Conservation (phyloP, 129 eudicot genomes). For the Flaveria linearis region DNA sequence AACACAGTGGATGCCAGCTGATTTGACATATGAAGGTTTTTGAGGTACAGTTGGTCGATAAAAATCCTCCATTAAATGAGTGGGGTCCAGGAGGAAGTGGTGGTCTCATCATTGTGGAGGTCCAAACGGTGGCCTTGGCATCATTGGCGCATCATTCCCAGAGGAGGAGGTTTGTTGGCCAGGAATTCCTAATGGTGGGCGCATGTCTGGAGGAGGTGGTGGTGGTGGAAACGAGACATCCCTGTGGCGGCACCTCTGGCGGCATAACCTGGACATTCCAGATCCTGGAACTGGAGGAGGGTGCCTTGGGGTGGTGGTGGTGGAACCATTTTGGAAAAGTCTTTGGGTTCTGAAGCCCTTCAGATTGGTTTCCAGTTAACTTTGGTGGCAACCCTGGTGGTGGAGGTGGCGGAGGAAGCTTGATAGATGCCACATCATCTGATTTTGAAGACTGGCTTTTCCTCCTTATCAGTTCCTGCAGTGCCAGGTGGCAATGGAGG, state of each 20-base stretch:
- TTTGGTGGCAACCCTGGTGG: slow-evolving; percentile 66
- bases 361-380: slow-evolving; percentile 42
- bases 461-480: slow-evolving; percentile 47
- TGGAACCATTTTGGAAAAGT: slow-evolving; percentile 55
- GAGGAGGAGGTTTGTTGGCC: slow-evolving; percentile 62
- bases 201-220: slow-evolving; percentile 81
- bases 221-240: slow-evolving; percentile 69
- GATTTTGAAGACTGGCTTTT: slow-evolving; percentile 43
- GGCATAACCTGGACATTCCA: slow-evolving; percentile 52
- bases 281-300: slow-evolving; percentile 59
- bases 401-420: slow-evolving; percentile 85
- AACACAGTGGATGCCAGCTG: slow-evolving; percentile 98
- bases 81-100: slow-evolving; percentile 99
- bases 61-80: slow-evolving; percentile 50
- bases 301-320: slow-evolving; percentile 93
- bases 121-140: slow-evolving; percentile 80
- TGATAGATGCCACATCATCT: slow-evolving; percentile 55
- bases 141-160: slow-evolving; percentile 71
- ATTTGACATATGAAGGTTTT: slow-evolving; percentile 90
- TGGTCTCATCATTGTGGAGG: slow-evolving; percentile 95
- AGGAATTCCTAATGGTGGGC: slow-evolving; percentile 65
- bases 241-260: slow-evolving; percentile 77
- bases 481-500: slow-evolving; percentile 79
- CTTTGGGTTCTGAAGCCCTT: slow-evolving; percentile 51
- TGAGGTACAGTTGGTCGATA: slow-evolving; percentile 62